These are phyloP conservation scores for Heterobasidion annosum DNA, from an alignment of 1,284 basidiomycete genomes.

Conservation along the genomic window DNA sequence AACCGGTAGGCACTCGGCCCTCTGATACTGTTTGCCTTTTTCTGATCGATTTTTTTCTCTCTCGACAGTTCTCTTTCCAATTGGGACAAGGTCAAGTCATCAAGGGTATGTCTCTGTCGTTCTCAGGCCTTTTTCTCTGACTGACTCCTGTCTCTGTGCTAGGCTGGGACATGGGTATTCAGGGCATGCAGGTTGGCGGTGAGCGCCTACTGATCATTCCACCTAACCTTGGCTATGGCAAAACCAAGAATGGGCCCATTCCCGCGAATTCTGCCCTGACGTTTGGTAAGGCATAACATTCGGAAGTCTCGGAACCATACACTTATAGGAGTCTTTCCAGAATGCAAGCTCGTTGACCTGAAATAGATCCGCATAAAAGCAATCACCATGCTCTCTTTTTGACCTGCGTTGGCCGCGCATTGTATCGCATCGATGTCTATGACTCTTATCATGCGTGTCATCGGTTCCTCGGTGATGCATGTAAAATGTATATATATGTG, in stretches of 20 bases:
- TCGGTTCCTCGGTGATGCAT: no score
- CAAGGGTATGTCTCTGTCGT: conserved; percentile 12
- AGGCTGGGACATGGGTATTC: conserved; percentile 91
- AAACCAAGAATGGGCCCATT: conserved; percentile 39
- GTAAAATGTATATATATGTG: no score
- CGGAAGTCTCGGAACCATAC: not conserved
- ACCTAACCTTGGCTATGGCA: conserved; percentile 62
- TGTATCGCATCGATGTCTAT: not conserved
- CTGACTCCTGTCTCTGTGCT: not conserved
- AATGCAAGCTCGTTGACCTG: conserved; percentile 66
- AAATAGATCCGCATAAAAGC: conserved; percentile 29
- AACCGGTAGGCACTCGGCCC: conserved; percentile 44
- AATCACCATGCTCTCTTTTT: not conserved
- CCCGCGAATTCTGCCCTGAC: conserved; percentile 62
- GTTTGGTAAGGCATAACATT: conserved; percentile 47
- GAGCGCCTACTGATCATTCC: conserved; percentile 83
- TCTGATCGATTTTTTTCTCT: conserved; percentile 4
- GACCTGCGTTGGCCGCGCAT: no score
- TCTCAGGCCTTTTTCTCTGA: not conserved
- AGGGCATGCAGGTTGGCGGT: conserved; percentile 88
- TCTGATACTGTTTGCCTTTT: not conserved
- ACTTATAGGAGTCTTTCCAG: conserved; percentile 25
- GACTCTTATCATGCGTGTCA: not conserved
- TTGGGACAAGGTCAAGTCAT: conserved; percentile 77
- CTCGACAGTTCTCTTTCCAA: conserved; percentile 68